Base-by-base conservation (phyloP, 2,329 filamentous ascomycete genomes). In the Aureobasidium sp. region DNA sequence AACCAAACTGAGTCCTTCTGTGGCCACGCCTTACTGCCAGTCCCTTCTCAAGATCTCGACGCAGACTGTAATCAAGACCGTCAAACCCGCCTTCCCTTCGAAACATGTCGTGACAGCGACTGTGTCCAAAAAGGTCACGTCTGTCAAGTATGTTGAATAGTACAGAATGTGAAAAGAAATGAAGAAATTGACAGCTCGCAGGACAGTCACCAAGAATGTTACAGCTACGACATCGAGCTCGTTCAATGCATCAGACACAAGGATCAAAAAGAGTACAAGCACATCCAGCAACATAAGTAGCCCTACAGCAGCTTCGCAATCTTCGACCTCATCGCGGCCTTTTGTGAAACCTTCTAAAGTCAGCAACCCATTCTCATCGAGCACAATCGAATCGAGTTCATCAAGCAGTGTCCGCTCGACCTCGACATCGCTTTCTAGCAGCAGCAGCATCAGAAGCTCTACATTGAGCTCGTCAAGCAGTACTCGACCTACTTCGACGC, bases 11-110 rank as follows among this genome's bases (percentile, higher is more conserved):
- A 52, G 33, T 33, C 47, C 44, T 52, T 27, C 58, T 29, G 22
- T 49, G n/a, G 58, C 48, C 39, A 47, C 49, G 7, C 58, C 58
- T 39, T 61, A 52, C 29, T 61, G 58, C 48, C 47, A 61, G 9
- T 61, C 58, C 35, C 48, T 61, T 11, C 58, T 61, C n/a, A 47
- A 47, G 7, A 17, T 61, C 5, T 35, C 47, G 6, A 53, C 58
- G 17, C 53, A 61, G 29, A 61, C 58, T 8, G 58, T 53, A 8
- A 61, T 39, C 45, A 60, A 60, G 7, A 60, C 57, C 2, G 8
- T 60, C 22, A 60, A 49, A 37, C 22, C 42, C n/a, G 8, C 57
- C 1, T 8, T 5, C 11, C 22, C 44, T 15, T 60, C 57, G 5
- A 60, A 33, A 27, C 22, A 31, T 33, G 22, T 40, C 44, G 45